Base-by-base conservation (phyloP, 2,329 filamentous ascomycete genomes). In the Remersonia thermophila region DNA sequence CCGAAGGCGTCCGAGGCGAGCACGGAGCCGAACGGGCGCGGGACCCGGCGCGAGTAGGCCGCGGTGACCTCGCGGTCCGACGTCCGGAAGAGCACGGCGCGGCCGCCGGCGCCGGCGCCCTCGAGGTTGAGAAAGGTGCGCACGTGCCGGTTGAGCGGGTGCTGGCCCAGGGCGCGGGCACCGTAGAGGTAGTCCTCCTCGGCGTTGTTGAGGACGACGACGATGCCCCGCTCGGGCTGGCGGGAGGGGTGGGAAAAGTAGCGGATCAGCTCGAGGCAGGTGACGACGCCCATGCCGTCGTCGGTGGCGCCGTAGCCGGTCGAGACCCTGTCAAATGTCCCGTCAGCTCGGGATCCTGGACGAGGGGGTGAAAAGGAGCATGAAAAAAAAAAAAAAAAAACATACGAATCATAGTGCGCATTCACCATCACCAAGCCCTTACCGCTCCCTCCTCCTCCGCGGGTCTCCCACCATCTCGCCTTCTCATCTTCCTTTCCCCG, bases 91-190 rank as follows among this genome's bases (percentile, higher is more conserved):
- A 96, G 65, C 9, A 81, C 80, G 3, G 89, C 87, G 40, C 85
- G 73, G 1, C 89, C 87, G 9, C 91, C 91, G 10, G 89, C 89
- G 33, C 89, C 91, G 28, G 89, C 89, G 10, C 91, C 91, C 58
- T 98, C 91, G 12, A 98, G 73, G 49, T 98, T 98, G 46, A 96
- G 65, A 53, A 98, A 96, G 0, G 84, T 85, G 52, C 87, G 82
- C 8, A 84, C 73, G 38, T 93, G 82, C 35, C 74, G 75, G 9
- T 84, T 76, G 44, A 94, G 67, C 0, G 86, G 83, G 54, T 87
- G 85, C 47, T 85, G 77, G 18, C 82, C 78, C 52, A 93, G 95
- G 5, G 82, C 86, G 41, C 76, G 73, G 6, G 89, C 86, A 1
- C 91, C 91, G 46, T 93, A 83, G 9, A 96, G 65, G 26, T 78